Conservation (phyloP, 768 basidiomycete genomes). For the Lactarius evosmus region DNA sequence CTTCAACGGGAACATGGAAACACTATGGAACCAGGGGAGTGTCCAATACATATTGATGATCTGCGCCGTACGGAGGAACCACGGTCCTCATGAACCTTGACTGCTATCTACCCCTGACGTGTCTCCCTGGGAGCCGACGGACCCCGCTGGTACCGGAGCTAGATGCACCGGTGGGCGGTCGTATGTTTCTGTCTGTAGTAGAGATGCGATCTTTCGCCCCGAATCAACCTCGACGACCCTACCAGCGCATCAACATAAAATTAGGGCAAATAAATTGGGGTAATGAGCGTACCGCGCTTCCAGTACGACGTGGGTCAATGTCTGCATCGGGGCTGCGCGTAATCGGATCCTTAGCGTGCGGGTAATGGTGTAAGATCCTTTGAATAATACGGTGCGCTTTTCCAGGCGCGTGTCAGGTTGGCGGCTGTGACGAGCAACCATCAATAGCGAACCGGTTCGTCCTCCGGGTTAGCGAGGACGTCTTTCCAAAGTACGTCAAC, state of each 20-base stretch:
- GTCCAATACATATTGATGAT: background rate
- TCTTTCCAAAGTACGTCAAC: background rate
- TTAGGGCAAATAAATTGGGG: background rate
- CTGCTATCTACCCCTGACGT: background rate
- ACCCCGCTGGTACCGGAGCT: conserved; percentile 21
- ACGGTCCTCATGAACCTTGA: background rate
- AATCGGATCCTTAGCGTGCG: conserved; percentile 9
- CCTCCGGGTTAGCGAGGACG: background rate
- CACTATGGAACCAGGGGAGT: background rate
- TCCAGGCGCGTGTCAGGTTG: background rate
- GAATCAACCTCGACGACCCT: background rate
- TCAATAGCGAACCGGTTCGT: background rate
- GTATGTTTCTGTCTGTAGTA: background rate
- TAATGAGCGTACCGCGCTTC: background rate
- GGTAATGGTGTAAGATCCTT: conserved; percentile 15
- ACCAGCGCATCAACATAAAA: background rate
- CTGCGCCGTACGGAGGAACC: background rate
- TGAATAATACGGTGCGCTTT: background rate
- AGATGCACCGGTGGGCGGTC: conserved; percentile 7
- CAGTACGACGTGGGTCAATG: background rate
- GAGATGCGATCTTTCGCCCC: background rate
- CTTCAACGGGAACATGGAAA: background rate
- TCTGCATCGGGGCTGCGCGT: conserved; percentile 13
- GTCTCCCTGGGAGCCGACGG: conserved; percentile 7
- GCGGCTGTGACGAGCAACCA: too few relatives aligned